Percentiles rank a stretch among this genome's conserved stretches.
These are phyloP conservation scores for Sphagnurus paluster DNA, from an alignment of 1,284 basidiomycete species.

Conservation along the genomic window DNA sequence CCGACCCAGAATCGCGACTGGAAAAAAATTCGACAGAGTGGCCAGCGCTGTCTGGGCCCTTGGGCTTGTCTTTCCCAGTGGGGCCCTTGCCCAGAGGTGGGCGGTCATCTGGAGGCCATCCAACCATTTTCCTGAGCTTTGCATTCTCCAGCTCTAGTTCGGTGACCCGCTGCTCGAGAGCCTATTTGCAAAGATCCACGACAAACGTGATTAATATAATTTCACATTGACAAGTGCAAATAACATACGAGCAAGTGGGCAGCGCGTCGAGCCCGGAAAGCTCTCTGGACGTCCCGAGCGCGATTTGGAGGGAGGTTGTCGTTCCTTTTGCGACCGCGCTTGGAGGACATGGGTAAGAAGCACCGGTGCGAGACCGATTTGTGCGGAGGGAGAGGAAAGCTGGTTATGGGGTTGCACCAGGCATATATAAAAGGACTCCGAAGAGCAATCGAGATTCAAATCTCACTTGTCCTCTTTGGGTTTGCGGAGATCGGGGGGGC, in stretches of 20 bases:
- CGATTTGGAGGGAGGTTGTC: slow-evolving; percentile 91
- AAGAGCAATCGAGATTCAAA: slow-evolving; percentile 26
- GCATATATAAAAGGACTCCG: slow-evolving; percentile 43
- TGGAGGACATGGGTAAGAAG: slow-evolving; percentile 66
- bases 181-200: slow-evolving; percentile 42
- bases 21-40: slow-evolving; percentile 33
- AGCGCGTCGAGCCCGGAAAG: slow-evolving; percentile 87
- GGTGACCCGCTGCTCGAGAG: slow-evolving; percentile 79
- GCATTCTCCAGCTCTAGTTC: slow-evolving; percentile 86
- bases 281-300: slow-evolving; percentile 89
- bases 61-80: slow-evolving; percentile 80
- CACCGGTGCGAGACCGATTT: slow-evolving; percentile 18
- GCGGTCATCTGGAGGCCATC: slow-evolving; percentile 73
- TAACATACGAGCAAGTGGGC: slow-evolving; percentile 77
- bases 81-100: slow-evolving; percentile 76
- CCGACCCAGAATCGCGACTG: slow-evolving; percentile 49
- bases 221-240: slow-evolving; percentile 33
- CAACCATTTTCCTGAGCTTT: slow-evolving; percentile 73
- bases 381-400: slow-evolving; percentile 26
- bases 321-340: slow-evolving; percentile 89
- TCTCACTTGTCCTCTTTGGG: slow-evolving; percentile 19
- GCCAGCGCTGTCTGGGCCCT: slow-evolving; percentile 33
- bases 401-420: slow-evolving; percentile 25
- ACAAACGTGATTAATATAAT: slow-evolving; percentile 34
- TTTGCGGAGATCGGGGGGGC: slow-evolving; percentile 18